Conservation (phyloP, 2,329 filamentous ascomycete species). For the Ophioceras dolichostomum region DNA sequence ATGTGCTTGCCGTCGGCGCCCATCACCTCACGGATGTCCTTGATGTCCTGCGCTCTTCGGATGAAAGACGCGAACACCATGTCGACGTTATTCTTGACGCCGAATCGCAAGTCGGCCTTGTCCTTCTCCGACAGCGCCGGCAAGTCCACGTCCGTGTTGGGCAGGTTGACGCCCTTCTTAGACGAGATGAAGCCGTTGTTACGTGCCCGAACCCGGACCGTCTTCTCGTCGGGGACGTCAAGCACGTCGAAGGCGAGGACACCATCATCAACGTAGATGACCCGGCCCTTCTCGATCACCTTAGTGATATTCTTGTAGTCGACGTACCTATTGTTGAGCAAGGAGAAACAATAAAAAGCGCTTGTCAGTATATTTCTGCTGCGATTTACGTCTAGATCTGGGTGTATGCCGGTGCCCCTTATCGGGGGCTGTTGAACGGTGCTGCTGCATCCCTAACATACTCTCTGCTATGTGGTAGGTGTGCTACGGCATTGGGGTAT, state of each 20-base stretch:
- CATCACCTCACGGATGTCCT: slow-evolving; percentile 80
- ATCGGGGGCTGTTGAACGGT: no score
- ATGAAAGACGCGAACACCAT: slow-evolving; percentile 99
- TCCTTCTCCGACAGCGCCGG: slow-evolving; percentile 97
- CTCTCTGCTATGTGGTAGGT: no score
- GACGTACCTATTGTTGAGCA: slow-evolving; percentile 87
- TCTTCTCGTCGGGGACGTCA: slow-evolving; percentile 79
- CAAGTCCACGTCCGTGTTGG: slow-evolving; percentile 96
- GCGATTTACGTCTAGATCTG: no score
- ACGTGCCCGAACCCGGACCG: slow-evolving; percentile 70
- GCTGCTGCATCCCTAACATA: no score
- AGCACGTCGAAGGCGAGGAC: slow-evolving; percentile 94
- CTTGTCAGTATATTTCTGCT: no score
- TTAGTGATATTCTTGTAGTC: slow-evolving; percentile 99
- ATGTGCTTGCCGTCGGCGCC: slow-evolving; percentile 90
- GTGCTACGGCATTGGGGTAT: no score
- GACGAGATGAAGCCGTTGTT: slow-evolving; percentile 99
- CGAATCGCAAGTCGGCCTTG: slow-evolving; percentile 84
- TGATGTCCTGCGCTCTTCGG: slow-evolving; percentile 85
- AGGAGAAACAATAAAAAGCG: no score
- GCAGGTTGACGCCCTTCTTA: slow-evolving; percentile 98
- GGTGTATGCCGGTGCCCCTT: no score
- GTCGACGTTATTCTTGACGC: slow-evolving; percentile 97
- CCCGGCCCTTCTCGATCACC: slow-evolving; percentile 81
- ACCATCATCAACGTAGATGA: slow-evolving; percentile 96